phyloP scores from a whole-genome alignment of 2,329 filamentous ascomycete genomes.

The Plectosphaerella plurivora region DNA sequence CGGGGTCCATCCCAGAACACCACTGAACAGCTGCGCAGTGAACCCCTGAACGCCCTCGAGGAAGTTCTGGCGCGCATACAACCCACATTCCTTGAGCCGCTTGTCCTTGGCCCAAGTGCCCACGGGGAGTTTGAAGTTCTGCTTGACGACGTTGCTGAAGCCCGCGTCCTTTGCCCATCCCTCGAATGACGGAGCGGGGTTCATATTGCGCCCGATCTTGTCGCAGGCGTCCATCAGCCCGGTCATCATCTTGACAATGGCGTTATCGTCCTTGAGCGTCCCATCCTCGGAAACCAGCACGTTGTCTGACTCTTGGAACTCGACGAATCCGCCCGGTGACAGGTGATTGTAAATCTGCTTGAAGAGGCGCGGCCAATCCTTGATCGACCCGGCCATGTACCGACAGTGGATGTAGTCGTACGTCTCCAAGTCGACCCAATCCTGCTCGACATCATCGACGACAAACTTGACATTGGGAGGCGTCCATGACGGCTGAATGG shows the following conservation, averaged over 20 bases:
- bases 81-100: constrained; percentile 33
- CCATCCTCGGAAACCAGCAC: constrained; percentile 4
- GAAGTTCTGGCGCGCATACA: constrained; percentile 15
- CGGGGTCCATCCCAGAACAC: constrained; percentile 18
- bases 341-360: constrained; percentile 4
- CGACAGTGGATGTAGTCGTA: constrained; percentile 14
- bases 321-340: constrained; percentile 4
- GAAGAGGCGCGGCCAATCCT: constrained; percentile 20
- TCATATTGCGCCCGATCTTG: constrained; percentile 21
- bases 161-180: constrained; percentile 21
- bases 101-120: constrained; percentile 34
- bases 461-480: constrained; percentile 71
- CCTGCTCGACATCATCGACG: constrained; percentile 56
- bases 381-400: constrained; percentile 20
- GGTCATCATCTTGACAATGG: constrained; percentile 15
- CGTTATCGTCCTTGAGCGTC: constrained; percentile 1
- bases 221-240: constrained; percentile 17
- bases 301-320: constrained; percentile 5
- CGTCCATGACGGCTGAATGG: constrained; percentile 32
- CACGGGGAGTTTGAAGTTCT: constrained; percentile 20
- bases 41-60: constrained; percentile 15
- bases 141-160: constrained; percentile 23
- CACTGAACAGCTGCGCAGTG: constrained; percentile 18
- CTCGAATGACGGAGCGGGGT: constrained; percentile 18
- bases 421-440: neutral